phyloP scores from a whole-genome alignment of 148 eudicot species.

The Pouteria glomerata region DNA sequence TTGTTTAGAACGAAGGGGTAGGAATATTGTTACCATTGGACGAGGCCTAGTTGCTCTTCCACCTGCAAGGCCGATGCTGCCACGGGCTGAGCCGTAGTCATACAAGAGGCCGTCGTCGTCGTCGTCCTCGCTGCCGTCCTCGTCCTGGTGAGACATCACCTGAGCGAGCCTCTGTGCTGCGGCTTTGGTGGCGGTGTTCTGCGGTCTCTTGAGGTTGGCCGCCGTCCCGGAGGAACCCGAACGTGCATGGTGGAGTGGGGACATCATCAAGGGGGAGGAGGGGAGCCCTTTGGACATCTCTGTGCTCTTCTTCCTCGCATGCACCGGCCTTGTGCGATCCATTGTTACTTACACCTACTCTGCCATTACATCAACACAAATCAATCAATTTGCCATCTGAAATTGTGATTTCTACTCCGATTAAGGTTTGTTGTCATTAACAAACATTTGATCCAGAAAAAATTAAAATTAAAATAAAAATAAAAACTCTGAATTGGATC shows the following conservation, averaged over 20 bases:
- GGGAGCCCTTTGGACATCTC: background rate
- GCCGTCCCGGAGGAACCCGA: conserved; percentile 9
- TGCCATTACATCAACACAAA: conserved; percentile 7
- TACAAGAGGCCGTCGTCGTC: conserved; percentile 65
- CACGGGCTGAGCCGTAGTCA: conserved; percentile 37
- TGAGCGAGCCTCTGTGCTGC: conserved; percentile 59
- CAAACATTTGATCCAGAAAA: too few species aligned
- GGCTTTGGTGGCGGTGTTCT: conserved; percentile 38
- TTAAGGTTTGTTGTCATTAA: too few species aligned
- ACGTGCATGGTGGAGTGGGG: conserved; percentile 3
- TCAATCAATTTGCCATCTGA: too few species aligned
- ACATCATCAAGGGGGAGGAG: background rate
- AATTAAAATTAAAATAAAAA: too few species aligned
- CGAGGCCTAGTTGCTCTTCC: conserved; percentile 39
- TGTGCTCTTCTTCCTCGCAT: conserved; percentile 10
- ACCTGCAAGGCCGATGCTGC: conserved; percentile 53
- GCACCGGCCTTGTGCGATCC: conserved; percentile 4
- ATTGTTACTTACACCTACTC: background rate
- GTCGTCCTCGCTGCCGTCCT: conserved; percentile 54
- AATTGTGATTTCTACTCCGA: too few species aligned
- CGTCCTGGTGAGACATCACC: conserved; percentile 59
- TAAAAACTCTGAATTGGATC: too few species aligned
- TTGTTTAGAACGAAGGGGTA: too few species aligned
- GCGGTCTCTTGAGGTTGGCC: conserved; percentile 15
- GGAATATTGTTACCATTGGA: conserved; percentile 62